Evolutionary conservation across 1,284 basidiomycete genomes (phyloP).

Genomic region (Papiliotrema laurentii): DNA sequence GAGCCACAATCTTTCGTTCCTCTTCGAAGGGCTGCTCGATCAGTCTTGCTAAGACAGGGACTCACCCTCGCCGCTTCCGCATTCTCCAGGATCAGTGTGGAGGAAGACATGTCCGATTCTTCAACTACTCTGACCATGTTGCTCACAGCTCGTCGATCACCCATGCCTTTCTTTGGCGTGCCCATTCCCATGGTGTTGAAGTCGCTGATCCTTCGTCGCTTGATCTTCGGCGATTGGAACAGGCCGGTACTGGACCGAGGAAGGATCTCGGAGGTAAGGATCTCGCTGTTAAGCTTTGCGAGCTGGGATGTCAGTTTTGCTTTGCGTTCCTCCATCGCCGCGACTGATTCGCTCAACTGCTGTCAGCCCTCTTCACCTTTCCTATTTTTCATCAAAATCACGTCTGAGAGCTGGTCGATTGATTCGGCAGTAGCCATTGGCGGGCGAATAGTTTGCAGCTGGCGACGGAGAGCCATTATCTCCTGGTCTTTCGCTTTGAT

Average conservation of each 20-base stretch:
- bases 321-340: constrained; percentile 42
- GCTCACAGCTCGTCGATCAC: constrained; percentile 42
- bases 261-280: constrained; percentile 37
- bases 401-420: constrained; percentile 17
- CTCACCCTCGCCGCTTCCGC: constrained; percentile 12
- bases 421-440: no score
- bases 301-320: constrained; percentile 35
- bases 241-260: constrained; percentile 19
- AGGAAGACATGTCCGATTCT: constrained; percentile 19
- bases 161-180: constrained; percentile 19
- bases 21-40: constrained; percentile 5
- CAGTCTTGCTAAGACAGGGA: neutral
- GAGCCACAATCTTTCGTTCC: neutral
- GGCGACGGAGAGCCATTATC: constrained; percentile 45
- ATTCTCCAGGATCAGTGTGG: constrained; percentile 14
- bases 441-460: no score
- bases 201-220: constrained; percentile 46
- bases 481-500: constrained; percentile 50
- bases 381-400: constrained; percentile 6
- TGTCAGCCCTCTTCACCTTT: neutral
- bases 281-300: constrained; percentile 43
- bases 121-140: constrained; percentile 30
- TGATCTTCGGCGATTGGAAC: constrained; percentile 26
- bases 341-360: constrained; percentile 40
- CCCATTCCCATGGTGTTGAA: constrained; percentile 33